A percentile compares a stretch with the other conserved stretches of the same genome.
Conservation (phyloP, 139 green algal species). For the Coelastrella sp. region DNA sequence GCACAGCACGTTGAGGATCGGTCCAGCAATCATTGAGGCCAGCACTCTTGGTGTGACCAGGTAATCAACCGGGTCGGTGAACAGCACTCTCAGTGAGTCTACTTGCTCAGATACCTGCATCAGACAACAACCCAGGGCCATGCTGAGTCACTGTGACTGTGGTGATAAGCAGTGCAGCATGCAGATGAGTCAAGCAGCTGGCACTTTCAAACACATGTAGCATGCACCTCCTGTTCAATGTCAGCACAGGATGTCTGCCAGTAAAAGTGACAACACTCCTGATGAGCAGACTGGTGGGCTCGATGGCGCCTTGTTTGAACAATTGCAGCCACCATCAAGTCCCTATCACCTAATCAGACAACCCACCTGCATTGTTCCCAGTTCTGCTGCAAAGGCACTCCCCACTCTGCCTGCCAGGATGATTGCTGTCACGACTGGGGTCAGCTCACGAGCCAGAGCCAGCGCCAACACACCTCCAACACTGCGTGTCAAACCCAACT, state of each 20-base stretch:
- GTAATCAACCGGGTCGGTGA: slow-evolving; percentile 98
- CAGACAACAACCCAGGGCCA: slow-evolving; percentile 2
- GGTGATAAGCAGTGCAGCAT: neutral
- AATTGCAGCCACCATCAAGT: no score
- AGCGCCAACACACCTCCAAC: slow-evolving; percentile 97
- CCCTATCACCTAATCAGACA: neutral
- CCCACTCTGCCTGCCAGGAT: slow-evolving; percentile 97
- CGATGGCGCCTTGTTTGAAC: no score
- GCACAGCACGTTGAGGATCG: slow-evolving; percentile 96
- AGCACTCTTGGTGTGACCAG: slow-evolving; percentile 94
- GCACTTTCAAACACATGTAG: no score
- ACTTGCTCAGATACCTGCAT: slow-evolving; percentile 97
- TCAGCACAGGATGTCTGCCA: no score
- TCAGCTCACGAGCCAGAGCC: slow-evolving; percentile 95
- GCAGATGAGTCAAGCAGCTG: no score
- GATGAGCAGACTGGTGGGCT: no score
- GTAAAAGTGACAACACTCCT: no score
- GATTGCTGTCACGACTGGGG: slow-evolving; percentile 97
- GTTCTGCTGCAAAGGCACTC: slow-evolving; percentile 96
- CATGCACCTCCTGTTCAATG: no score
- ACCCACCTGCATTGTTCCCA: slow-evolving; percentile 97
- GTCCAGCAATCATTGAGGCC: slow-evolving; percentile 92
- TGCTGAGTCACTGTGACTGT: neutral
- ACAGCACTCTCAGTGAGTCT: slow-evolving; percentile 95
- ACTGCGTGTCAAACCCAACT: slow-evolving; percentile 92